phyloP scores from a whole-genome alignment of 2,329 filamentous ascomycete genomes.

The Colletotrichum destructivum region DNA sequence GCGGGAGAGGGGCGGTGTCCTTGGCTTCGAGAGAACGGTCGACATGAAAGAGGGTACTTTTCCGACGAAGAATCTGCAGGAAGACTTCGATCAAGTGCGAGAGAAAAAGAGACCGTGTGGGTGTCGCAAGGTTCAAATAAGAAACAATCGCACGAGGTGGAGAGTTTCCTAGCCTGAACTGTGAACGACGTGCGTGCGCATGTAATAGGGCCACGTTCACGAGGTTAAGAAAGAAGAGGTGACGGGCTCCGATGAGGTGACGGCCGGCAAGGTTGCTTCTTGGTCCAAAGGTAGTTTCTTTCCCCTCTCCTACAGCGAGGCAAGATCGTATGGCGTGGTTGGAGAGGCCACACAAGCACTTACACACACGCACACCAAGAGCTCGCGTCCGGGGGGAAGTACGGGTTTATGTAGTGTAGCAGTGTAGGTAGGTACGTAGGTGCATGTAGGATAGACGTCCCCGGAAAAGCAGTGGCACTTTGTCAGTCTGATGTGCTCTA shows the following conservation, averaged over 20 bases:
- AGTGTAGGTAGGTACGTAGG: slow-evolving; percentile 2
- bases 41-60: slow-evolving; percentile 25
- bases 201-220: slow-evolving; percentile 34
- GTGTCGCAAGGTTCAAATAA: slow-evolving; percentile 24
- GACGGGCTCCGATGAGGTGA: neutral
- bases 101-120: slow-evolving; percentile 18
- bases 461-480: slow-evolving; percentile 27
- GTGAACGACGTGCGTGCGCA: slow-evolving; percentile 20
- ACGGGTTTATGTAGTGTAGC: slow-evolving; percentile 25
- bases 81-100: slow-evolving; percentile 25
- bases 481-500: slow-evolving; percentile 22
- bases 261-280: slow-evolving; percentile 10
- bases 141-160: slow-evolving; percentile 14
- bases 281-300: neutral
- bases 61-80: slow-evolving; percentile 20
- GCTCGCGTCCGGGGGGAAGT: slow-evolving; percentile 13
- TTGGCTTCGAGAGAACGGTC: slow-evolving; percentile 27
- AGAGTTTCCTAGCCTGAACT: slow-evolving; percentile 22
- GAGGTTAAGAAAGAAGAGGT: slow-evolving; percentile 15
- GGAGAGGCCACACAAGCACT: slow-evolving; percentile 5
- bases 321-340: slow-evolving; percentile 9
- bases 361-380: neutral
- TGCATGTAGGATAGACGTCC: slow-evolving; percentile 32
- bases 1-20: slow-evolving; percentile 5
- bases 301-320: neutral